Evolutionary conservation across 2,329 filamentous ascomycete species (phyloP).

Genomic region (Ophiosphaerella korrae): DNA sequence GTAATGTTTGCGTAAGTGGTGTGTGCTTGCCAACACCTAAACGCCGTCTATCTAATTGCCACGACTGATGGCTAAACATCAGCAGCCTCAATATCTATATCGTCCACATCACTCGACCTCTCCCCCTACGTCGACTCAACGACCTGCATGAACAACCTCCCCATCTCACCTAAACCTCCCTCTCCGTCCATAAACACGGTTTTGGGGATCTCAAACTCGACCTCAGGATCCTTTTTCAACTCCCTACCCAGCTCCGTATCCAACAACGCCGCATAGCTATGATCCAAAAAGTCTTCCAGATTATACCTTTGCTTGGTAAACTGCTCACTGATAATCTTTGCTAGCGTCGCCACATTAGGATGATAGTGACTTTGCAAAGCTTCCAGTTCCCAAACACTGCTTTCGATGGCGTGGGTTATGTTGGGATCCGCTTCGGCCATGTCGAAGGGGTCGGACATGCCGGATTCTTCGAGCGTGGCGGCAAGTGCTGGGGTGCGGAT

Average conservation of each 20-base stretch:
- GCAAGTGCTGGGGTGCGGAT: conserved; percentile 63
- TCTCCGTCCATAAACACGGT: conserved; percentile 66
- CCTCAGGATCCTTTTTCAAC: conserved; percentile 82
- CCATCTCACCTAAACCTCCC: conserved; percentile 37
- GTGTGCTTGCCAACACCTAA: no score
- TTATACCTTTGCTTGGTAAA: conserved; percentile 96
- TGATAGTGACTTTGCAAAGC: conserved; percentile 93
- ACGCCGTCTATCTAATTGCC: no score
- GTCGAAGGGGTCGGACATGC: conserved; percentile 77
- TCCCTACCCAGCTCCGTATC: conserved; percentile 83
- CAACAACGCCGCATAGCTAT: conserved; percentile 84
- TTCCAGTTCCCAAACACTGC: conserved; percentile 92
- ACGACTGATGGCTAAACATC: no score
- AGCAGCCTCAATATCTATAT: no score
- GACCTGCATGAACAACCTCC: conserved; percentile 39
- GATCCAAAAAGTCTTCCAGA: conserved; percentile 95
- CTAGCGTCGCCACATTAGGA: conserved; percentile 91
- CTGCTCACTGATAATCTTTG: conserved; percentile 92
- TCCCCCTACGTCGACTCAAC: conserved; percentile 28
- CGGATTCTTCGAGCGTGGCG: conserved; percentile 64
- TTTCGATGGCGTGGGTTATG: conserved; percentile 85
- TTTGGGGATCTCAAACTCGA: conserved; percentile 95
- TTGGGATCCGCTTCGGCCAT: conserved; percentile 79
- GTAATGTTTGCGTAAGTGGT: no score
- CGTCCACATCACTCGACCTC: no score